These are phyloP conservation scores for Zymoseptoria brevis DNA, from an alignment of 2,329 filamentous ascomycete species.

Conservation along the genomic window DNA sequence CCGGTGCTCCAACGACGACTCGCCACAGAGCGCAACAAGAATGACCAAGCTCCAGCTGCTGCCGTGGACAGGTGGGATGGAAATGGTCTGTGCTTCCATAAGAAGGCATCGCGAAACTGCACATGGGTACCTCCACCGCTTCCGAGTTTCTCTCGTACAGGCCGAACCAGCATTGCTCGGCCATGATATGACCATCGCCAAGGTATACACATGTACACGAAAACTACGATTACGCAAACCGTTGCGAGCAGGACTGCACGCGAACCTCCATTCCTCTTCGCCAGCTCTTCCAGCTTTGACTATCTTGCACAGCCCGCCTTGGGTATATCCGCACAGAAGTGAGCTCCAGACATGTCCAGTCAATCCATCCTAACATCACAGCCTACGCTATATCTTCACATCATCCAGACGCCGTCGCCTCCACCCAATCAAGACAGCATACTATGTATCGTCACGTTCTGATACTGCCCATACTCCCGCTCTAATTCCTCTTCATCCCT, in stretches of 20 bases:
- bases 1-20: background rate
- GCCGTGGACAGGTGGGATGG: background rate
- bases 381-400: background rate
- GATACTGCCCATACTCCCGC: slow-evolving; percentile 19
- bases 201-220: background rate
- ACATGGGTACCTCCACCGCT: background rate
- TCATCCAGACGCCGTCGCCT: background rate
- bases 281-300: background rate
- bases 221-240: background rate
- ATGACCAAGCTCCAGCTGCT: background rate
- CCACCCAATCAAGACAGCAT: slow-evolving; percentile 9
- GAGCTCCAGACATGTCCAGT: background rate
- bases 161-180: no score
- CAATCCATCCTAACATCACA: background rate
- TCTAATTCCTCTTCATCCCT: slow-evolving; percentile 17
- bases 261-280: background rate
- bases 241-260: background rate
- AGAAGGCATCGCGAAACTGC: background rate
- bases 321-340: background rate
- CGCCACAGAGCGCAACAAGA: background rate
- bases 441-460: slow-evolving; percentile 15
- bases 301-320: background rate
- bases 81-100: background rate
- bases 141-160: background rate
- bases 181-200: background rate